Percentiles rank a stretch among this genome's conserved stretches.
Conservation (phyloP, 768 basidiomycete genomes). For the Lactifluus rugatus region DNA sequence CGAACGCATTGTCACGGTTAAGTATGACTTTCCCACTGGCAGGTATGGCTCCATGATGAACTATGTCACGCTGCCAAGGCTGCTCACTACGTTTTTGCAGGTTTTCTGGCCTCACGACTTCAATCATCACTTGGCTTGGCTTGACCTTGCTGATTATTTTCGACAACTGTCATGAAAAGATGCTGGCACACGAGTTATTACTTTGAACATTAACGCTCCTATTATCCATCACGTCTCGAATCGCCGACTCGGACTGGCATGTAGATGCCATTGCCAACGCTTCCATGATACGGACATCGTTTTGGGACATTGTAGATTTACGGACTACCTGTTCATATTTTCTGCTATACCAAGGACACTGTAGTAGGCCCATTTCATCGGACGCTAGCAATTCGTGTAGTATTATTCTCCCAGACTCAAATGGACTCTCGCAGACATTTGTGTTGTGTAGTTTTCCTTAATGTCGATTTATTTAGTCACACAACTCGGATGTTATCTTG, state of each 20-base stretch:
- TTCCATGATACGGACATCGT: neutral
- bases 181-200: constrained; percentile 2
- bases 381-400: constrained; percentile 8
- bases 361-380: constrained; percentile 7
- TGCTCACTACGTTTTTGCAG: neutral
- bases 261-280: neutral
- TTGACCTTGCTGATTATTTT: constrained; percentile 1
- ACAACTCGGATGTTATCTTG: neutral
- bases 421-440: constrained; percentile 10
- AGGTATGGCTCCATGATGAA: constrained; percentile 21
- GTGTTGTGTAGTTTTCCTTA: constrained; percentile 12
- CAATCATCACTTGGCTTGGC: constrained; percentile 14
- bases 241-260: constrained; percentile 11
- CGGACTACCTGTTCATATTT: constrained; percentile 15
- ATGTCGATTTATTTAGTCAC: constrained; percentile 1
- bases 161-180: neutral
- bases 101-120: constrained; percentile 12
- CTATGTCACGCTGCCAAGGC: neutral
- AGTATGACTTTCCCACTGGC: constrained; percentile 53
- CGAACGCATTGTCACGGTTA: constrained; percentile 56
- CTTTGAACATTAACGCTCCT: neutral
- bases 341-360: constrained; percentile 11
- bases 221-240: neutral
- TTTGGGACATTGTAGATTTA: constrained; percentile 11
- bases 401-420: neutral